Base-by-base conservation (phyloP, 352 stramenopile species). In the Pythium volutum region DNA sequence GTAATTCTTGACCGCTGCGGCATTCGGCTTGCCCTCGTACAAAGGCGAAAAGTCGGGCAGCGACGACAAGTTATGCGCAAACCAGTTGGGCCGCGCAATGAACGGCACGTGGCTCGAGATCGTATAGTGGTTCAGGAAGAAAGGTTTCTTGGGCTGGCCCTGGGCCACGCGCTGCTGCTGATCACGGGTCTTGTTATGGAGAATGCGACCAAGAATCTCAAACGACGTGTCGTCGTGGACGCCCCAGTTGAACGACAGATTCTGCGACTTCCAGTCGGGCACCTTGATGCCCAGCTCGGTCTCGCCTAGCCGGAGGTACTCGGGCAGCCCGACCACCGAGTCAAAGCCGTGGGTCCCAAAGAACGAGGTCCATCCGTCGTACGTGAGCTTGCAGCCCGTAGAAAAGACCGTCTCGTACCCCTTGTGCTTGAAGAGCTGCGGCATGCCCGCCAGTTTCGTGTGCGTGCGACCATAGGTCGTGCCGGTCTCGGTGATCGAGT, bases 111-210 rank as follows among this genome's bases (percentile, higher is more conserved):
- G 77, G 22, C 73, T 84, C 3, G 72, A 82, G 61, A 87, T 84
- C 2, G 77, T 82, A 53, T 87, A 87, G 45, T 83, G 74, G 8
- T 67, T 83, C 8, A 82, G 50, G 53, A 83, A 87, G 10, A 81
- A 62, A 6, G 77, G 75, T 27, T 61, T 72, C 65, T 84, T 87
- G 2, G 55, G 42, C 12, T 77, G 31, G 0, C 64, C 61, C 8
- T 39, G 22, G 1, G 26, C 47, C 39, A 75, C 47, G 1, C 65
- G 75, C 12, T 61, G 48, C 0, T 45, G 57, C 53, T 87, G 74
- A 36, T 73, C 69, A 2, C 20, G 55, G 2, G 69, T 79, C 48
- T 80, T 81, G 52, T 84, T 84, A 20, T 74, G 43, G 11, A 87
- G 49, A 7, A 87, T 36, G 22, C 83, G 65, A 0, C 66, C 75